phyloP scores from a whole-genome alignment of 73 alveolate species.

The Urostyla sp. region DNA sequence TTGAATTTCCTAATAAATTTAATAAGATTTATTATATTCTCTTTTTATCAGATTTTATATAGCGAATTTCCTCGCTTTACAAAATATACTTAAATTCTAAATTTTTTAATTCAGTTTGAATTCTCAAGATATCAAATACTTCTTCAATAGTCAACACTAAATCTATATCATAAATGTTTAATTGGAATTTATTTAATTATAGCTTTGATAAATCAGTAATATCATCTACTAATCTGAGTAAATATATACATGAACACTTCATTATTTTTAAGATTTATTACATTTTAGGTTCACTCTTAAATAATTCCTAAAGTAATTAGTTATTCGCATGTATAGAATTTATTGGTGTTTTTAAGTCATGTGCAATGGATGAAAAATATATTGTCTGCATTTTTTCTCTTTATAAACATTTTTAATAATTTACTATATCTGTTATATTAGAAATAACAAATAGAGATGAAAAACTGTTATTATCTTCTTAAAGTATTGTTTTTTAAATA shows the following conservation, averaged over 20 bases:
- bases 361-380: neutral
- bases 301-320: too few species aligned
- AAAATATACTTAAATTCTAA: neutral
- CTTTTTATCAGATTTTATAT: conserved; percentile 36
- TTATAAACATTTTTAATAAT: too few species aligned
- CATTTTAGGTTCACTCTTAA: too few species aligned
- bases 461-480: too few species aligned
- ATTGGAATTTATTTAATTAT: neutral
- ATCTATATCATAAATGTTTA: neutral
- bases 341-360: too few species aligned
- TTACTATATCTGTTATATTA: too few species aligned
- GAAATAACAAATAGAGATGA: too few species aligned
- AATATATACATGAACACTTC: neutral
- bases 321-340: too few species aligned
- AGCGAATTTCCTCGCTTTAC: neutral
- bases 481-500: too few species aligned
- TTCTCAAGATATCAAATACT: conserved; percentile 22
- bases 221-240: conserved; percentile 8
- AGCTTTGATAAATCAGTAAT: conserved; percentile 14
- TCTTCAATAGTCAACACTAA: neutral
- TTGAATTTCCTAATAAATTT: conserved; percentile 57
- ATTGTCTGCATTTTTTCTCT: neutral
- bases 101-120: neutral
- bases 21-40: conserved; percentile 45
- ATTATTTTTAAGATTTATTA: neutral